These are phyloP conservation scores for Tylopilus sp. DNA, from an alignment of 768 basidiomycete genomes.

Conservation along the genomic window DNA sequence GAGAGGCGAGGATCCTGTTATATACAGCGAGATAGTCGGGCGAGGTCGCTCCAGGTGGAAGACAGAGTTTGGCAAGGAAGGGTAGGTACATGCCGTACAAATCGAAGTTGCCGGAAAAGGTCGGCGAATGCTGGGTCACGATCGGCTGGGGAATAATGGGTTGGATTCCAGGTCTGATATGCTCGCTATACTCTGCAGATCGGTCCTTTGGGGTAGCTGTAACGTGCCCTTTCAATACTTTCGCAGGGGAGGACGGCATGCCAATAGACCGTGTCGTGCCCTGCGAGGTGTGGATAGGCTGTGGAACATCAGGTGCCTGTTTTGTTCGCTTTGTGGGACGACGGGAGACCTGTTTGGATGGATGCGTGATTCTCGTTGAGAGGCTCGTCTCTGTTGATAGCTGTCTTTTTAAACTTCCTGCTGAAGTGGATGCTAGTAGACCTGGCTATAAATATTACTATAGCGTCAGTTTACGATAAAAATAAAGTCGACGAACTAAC, in stretches of 20 bases:
- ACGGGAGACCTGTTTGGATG: constrained; percentile 3
- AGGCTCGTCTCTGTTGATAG: constrained; percentile 17
- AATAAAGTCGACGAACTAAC: neutral
- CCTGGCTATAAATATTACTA: constrained; percentile 1
- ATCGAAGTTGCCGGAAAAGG: constrained; percentile 37
- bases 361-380: neutral
- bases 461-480: too few relatives aligned
- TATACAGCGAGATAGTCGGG: constrained; percentile 32
- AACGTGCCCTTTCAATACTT: constrained; percentile 2
- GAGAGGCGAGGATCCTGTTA: constrained; percentile 35
- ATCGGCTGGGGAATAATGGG: constrained; percentile 6
- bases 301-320: constrained; percentile 7
- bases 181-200: neutral
- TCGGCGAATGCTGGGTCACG: constrained; percentile 6
- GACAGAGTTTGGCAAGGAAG: constrained; percentile 32
- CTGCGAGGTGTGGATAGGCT: constrained; percentile 10
- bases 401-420: constrained; percentile 20
- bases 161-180: constrained; percentile 1
- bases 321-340: constrained; percentile 20
- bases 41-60: constrained; percentile 24
- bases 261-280: neutral
- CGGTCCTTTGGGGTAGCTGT: neutral
- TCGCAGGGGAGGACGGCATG: constrained; percentile 8
- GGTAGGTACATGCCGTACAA: constrained; percentile 39
- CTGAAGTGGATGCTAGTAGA: constrained; percentile 15